Conservation (phyloP, 441 rosid genomes). For the Gossypium lobatum region DNA sequence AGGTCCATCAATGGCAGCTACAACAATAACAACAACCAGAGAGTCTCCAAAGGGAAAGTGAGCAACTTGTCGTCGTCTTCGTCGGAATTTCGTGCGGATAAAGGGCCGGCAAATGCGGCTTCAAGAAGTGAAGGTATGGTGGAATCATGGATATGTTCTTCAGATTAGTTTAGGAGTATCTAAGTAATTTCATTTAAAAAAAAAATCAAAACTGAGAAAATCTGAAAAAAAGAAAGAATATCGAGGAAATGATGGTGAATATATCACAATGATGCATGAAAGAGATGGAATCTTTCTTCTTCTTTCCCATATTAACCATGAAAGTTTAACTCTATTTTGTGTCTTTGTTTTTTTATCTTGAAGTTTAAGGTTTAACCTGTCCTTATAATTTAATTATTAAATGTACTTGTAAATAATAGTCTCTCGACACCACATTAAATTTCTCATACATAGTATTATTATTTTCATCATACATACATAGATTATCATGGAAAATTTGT, state of each 20-base stretch:
- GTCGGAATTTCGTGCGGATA: slow-evolving; percentile 34
- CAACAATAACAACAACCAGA: slow-evolving; percentile 28
- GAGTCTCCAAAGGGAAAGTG: slow-evolving; percentile 27
- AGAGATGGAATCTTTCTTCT: slow-evolving; percentile 29
- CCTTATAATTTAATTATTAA: background rate
- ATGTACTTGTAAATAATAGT: slow-evolving; percentile 27
- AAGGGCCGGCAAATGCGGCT: slow-evolving; percentile 29
- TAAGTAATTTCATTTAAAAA: background rate
- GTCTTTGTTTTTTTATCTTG: too few relatives aligned
- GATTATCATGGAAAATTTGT: background rate
- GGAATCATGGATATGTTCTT: slow-evolving; percentile 84
- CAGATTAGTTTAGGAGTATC: slow-evolving; percentile 47
- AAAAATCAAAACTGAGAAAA: slow-evolving; percentile 7
- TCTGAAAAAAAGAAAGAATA: slow-evolving; percentile 6
- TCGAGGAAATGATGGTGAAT: slow-evolving; percentile 23
- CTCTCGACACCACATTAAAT: background rate
- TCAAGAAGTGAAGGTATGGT: slow-evolving; percentile 65
- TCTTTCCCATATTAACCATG: slow-evolving; percentile 28
- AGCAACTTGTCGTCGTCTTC: slow-evolving; percentile 26
- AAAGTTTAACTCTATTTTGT: slow-evolving; percentile 10
- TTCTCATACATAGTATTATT: background rate
- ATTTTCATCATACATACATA: background rate
- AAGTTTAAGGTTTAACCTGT: slow-evolving; percentile 1
- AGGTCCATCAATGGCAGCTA: slow-evolving; percentile 35
- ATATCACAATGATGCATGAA: slow-evolving; percentile 27